Evolutionary conservation across 495 filamentous ascomycete species (phyloP), one percentile per base, ranked within the genome.

Genomic region (Hypoxylon lienhwacheense): DNA sequence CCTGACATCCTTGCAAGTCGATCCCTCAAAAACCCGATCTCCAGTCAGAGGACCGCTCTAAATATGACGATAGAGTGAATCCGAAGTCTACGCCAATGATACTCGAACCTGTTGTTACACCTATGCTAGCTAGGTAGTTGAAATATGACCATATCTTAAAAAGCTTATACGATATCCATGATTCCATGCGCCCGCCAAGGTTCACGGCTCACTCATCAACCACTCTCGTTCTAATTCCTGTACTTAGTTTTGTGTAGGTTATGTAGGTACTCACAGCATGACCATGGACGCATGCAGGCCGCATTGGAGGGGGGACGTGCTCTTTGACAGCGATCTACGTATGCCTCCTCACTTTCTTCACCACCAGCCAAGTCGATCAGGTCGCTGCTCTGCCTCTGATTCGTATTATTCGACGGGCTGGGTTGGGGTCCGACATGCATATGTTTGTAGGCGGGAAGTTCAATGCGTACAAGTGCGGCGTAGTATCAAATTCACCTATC

Each of bases 231-330:
- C 14, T 34, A 22, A 32, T n/a, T n/a, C n/a, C n/a, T n/a, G n/a
- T n/a, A n/a, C n/a, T n/a, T n/a, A n/a, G n/a, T n/a, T n/a, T n/a
- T n/a, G n/a, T n/a, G n/a, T n/a, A n/a, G n/a, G n/a, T n/a, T 28
- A 43, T 48, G 47, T 50, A 51, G 47, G 35, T 55, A 46, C 42
- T 43, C 22, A 61, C 41, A 24, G 47, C 47, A 55, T 61, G 58
- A 61, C 47, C 52, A 43, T 47, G 11, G 41, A 55, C 55, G 47
- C 52, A 61, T 61, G 58, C 58, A 55, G 46, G 52, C 55, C 58
- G 55, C 58, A 50, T 61, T 51, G 51, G 46, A 55, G 50, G 42
- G 52, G 40, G 49, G 34, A 51, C 57, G 51, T 61, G 58, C 58
- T 52, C 35, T 22, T 50, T 36, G 41, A 47, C 46, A 61, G 52